Conservation (phyloP, 371 early-diverging fungal genomes). For the Lichtheimia ramosa region DNA sequence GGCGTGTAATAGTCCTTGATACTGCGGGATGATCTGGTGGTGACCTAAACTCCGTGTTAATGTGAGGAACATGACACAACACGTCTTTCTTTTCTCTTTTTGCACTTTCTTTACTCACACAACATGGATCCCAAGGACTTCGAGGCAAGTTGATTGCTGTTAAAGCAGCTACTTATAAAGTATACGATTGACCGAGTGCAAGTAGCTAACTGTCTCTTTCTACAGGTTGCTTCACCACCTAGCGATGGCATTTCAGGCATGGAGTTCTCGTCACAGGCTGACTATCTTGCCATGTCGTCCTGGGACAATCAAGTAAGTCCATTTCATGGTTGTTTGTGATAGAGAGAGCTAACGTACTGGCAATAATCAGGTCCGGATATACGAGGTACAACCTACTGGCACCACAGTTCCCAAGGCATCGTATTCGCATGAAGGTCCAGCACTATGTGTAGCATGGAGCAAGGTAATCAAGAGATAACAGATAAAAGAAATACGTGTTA, state of each 20-base stretch:
- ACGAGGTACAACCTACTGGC: conserved; percentile 79
- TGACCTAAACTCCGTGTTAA: too few relatives aligned
- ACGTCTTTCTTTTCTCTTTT: not conserved
- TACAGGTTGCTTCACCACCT: conserved; percentile 71
- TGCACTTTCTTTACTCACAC: not conserved
- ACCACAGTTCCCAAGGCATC: conserved; percentile 74
- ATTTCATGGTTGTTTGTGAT: not conserved
- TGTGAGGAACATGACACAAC: too few relatives aligned
- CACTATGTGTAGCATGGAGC: conserved; percentile 83
- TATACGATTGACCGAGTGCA: not conserved
- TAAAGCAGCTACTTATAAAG: too few relatives aligned
- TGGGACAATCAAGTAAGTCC: conserved; percentile 89
- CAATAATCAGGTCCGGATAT: conserved; percentile 79
- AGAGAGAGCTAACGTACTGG: not conserved
- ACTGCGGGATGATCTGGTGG: too few relatives aligned
- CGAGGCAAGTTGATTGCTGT: conserved; percentile 10
- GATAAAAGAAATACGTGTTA: too few relatives aligned
- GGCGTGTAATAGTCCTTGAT: too few relatives aligned
- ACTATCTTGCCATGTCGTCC: conserved; percentile 83
- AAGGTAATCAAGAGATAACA: conserved; percentile 52
- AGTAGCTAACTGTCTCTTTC: not conserved
- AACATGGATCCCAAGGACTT: conserved; percentile 25
- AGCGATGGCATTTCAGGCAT: conserved; percentile 82
- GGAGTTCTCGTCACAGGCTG: conserved; percentile 78
- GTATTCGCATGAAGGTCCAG: conserved; percentile 88